These are phyloP conservation scores for Metschnikowia drakensbergensis DNA, from an alignment of 805 yeast species.

Conservation along the genomic window DNA sequence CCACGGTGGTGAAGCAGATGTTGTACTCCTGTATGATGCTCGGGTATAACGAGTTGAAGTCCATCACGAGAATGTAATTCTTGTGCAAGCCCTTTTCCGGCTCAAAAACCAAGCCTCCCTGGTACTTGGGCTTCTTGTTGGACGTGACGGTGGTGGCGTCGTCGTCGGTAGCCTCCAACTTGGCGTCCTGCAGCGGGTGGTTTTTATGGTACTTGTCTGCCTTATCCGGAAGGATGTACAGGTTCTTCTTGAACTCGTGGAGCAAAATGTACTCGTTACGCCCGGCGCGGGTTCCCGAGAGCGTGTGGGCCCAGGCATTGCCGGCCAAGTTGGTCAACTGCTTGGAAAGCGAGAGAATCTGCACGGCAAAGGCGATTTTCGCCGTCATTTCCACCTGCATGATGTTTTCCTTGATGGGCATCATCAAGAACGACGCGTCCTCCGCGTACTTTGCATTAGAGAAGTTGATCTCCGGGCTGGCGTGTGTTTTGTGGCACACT, in stretches of 20 bases:
- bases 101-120: slow-evolving; percentile 94
- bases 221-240: slow-evolving; percentile 86
- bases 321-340: slow-evolving; percentile 93
- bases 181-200: slow-evolving; percentile 32
- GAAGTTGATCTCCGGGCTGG: slow-evolving; percentile 68
- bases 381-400: slow-evolving; percentile 66
- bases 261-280: slow-evolving; percentile 89
- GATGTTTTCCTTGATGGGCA: slow-evolving; percentile 68
- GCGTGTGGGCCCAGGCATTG: slow-evolving; percentile 93
- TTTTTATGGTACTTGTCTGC: slow-evolving; percentile 43
- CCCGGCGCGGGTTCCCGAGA: slow-evolving; percentile 93
- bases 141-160: slow-evolving; percentile 49
- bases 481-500: slow-evolving; percentile 61
- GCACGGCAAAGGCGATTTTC: slow-evolving; percentile 75
- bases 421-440: slow-evolving; percentile 62
- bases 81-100: slow-evolving; percentile 94
- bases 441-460: slow-evolving; percentile 61
- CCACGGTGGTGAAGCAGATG: slow-evolving; percentile 94
- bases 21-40: slow-evolving; percentile 96
- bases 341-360: slow-evolving; percentile 82
- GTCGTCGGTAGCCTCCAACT: slow-evolving; percentile 29
- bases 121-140: slow-evolving; percentile 67
- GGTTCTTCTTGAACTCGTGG: slow-evolving; percentile 82
- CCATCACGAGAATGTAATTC: slow-evolving; percentile 89
- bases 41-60: slow-evolving; percentile 95